Evolutionary conservation across 257 asterid genomes (phyloP), one percentile per base, ranked within the genome.

Genomic region (Anisodus acutangulus): DNA sequence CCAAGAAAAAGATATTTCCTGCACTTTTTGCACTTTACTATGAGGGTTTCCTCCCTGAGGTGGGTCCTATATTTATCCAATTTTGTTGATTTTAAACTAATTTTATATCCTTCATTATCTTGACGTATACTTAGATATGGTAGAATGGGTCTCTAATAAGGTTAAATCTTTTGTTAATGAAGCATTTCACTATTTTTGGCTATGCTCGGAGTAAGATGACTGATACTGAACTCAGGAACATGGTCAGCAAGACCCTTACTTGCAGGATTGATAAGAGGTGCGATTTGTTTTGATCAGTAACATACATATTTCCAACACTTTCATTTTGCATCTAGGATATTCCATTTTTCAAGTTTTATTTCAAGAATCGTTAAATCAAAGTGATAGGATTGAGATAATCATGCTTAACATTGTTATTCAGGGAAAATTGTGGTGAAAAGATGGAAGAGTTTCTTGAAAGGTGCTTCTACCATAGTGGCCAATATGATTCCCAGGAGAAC

Each of bases 181-280:
- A 94, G 99, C 94, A 94, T 85, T 96, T 96, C 89, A 90, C 98
- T 37, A 87, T 94, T 81, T 96, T 90, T 68, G 99, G 99, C 67
- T 96, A 96, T 87, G 97, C 98, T 9, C 96, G 99, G 89, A 96
- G 98, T 88, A 93, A 93, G 98, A 96, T 96, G 99, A 96, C 94
- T 22, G 98, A 96, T 90, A 93, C 86, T 9, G 98, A 96, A 83
- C 89, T 96, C 70, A 89, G 99, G 86, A 85, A 87, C 85, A 94
- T 96, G 97, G 97, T 96, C 88, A 92, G 98, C 92, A 92, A 59
- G 86, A 96, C 99, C 15, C 99, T 96, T 86, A 93, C 99, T 84
- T 95, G 98, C 91, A 88, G 99, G 90, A 96, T 96, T 26, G 99
- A 96, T 88, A 90, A 94, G 90, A 91, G 98, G 99, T 96, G 84